Base-by-base conservation (phyloP, 148 eudicot genomes). In the Polygonum aviculare region DNA sequence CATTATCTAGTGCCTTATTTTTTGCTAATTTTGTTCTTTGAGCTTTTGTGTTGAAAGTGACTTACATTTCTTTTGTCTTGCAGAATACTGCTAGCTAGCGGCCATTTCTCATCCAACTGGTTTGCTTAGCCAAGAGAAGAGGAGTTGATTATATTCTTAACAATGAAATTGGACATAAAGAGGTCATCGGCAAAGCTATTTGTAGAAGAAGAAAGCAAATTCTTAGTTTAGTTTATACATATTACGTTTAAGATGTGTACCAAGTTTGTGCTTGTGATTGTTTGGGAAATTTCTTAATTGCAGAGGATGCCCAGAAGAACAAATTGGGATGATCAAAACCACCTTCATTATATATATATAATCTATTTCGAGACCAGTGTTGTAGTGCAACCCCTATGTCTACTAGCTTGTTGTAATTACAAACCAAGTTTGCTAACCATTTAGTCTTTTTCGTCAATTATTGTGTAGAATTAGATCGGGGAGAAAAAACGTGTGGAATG, bases 61-160 rank as follows among this genome's bases (percentile, higher is more conserved):
- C 71, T 67, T 15, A 36, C 71, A 35, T 67, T n/a, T 67, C 9
- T 62, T 62, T 62, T 67, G 9, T 35, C 71, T 15, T 36, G 71
- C 71, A 67, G 71, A 67, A 67, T 67, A 67, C 71, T 67, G 71
- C 71, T 67, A 67, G 71, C 35, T 26, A 60, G 59, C 21, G n/a
- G 59, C 11, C 63, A 12, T 21, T 16, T 10, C 16, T 67, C 71
- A 67, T 67, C 44, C 71, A 60, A 60, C 36, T 9, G 38, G 69
- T 60, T 19, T 59, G 31, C 65, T 59, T 59, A 3, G 65, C 33
- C 65, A 63, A 63, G 70, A 31, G 38, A 36, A 36, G 71, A 67
- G 39, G 19, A 35, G 41, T 15, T 35, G 36, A 44, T 16, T 36
- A 14, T 16, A 67, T 67, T 67, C 71, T 67, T 65, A 39, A 35